A percentile compares a stretch with the other conserved stretches of the same genome.
These are phyloP conservation scores for Pseudogymnoascus sp. DNA, from an alignment of 2,329 filamentous ascomycete species.

Conservation along the genomic window DNA sequence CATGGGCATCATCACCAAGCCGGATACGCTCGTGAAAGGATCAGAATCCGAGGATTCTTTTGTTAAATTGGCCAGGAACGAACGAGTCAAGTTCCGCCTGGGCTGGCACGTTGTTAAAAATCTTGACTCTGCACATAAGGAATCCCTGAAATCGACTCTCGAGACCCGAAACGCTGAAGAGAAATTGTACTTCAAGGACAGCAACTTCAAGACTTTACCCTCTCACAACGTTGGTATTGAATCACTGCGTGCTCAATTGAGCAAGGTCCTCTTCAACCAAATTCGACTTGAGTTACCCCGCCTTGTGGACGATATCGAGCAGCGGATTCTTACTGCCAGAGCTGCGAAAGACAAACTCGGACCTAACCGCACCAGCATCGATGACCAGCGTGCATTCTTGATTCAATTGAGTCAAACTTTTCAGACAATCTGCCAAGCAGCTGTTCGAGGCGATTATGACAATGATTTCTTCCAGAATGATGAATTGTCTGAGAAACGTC, in stretches of 20 bases:
- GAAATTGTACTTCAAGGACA: constrained; percentile 19
- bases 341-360: constrained; percentile 10
- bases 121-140: constrained; percentile 24
- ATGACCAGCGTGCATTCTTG: constrained; percentile 5
- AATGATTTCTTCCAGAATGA: constrained; percentile 13
- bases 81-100: constrained; percentile 36
- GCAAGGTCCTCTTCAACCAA: constrained; percentile 15
- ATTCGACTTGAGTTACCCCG: constrained; percentile 14
- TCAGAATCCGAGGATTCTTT: constrained; percentile 33
- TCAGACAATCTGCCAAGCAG: constrained; percentile 13
- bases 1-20: constrained; percentile 45
- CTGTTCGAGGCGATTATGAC: constrained; percentile 17
- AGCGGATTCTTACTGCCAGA: not conserved
- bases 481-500: constrained; percentile 11
- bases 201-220: constrained; percentile 22
- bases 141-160: constrained; percentile 8
- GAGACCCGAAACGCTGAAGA: constrained; percentile 18
- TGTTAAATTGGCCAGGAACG: constrained; percentile 34
- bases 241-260: constrained; percentile 39
- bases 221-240: constrained; percentile 29
- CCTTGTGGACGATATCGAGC: constrained; percentile 15
- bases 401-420: constrained; percentile 14
- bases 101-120: constrained; percentile 45
- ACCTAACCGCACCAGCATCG: not conserved
- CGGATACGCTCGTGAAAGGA: constrained; percentile 36